Base-by-base conservation (phyloP, 1,284 basidiomycete genomes). In the Trametes hirsuta region DNA sequence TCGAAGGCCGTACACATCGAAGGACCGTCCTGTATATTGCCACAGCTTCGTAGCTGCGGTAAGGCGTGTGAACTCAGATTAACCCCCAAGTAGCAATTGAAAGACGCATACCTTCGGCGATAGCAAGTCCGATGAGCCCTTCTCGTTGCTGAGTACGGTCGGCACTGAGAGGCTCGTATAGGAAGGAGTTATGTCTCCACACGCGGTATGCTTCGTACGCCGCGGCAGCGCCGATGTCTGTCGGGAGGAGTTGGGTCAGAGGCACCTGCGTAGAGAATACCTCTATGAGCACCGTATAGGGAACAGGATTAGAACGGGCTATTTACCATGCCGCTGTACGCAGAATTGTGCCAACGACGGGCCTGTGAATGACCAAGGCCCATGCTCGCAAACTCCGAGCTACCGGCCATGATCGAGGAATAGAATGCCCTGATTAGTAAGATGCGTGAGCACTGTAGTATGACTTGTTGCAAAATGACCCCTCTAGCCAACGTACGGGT, bases 131-230 rank as follows among this genome's bases (percentile, higher is more conserved):
- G 48, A 85, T 81, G 15, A 88, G 74, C 15, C 78, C 84, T 72
- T 88, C 86, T 60, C 84, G 74, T 68, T 87, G 84, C 39, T 83
- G 73, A 61, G 83, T 82, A 48, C 73, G 69, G 58, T 86, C 82
- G 3, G 78, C 81, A 57, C 79, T 79, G 11, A 86, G 68, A 22
- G 83, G 82, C 58, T 83, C 81, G 63, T 84, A 81, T 40, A 87
- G 76, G 46, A 73, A 77, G 56, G 84, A 81, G 63, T 83, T 79
- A 58, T 70, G 62, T 47, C 82, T 83, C 84, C 85, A 87, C 46
- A 78, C 79, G n/a, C 85, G 79, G 72, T 85, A 86, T 0, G 84
- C 84, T 68, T 88, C 85, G 68, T 88, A 89, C 0, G 85, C 86
- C n/a, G 86, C 86, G 3, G 86, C 87, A 65, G 86, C 81, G 0